Base-by-base conservation (phyloP, 345 rosid species). In the Lumnitzera racemosa region DNA sequence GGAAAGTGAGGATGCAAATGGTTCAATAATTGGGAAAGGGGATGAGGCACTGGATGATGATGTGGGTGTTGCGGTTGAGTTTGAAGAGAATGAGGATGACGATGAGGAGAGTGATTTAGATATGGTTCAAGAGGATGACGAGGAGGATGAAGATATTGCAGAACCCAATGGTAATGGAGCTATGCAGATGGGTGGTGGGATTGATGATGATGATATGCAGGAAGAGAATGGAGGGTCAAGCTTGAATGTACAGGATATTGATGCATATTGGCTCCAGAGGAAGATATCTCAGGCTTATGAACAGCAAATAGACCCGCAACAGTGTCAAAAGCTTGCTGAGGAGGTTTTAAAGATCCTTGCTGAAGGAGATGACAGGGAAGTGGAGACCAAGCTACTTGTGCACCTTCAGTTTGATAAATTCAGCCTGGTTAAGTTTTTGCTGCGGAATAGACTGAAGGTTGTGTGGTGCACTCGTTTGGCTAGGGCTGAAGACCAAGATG, bases 231-330 rank as follows among this genome's bases (percentile, higher is more conserved):
- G 85, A 76, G 95, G 95, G 13, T 67, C 74, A 61, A 68, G 68
- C 71, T 77, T 90, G 52, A 87, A 86, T 76, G 99, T 87, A 51
- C 97, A 87, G 81, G 99, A 89, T 36, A 85, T 94, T 68, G 97
- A 90, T 80, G 95, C 98, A 36, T 87, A 92, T 75, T 92, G 97
- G 96, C 96, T 92, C 53, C 96, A 92, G 74, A 81, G 98, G 72
- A 85, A 87, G 83, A 83, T 90, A 55, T 87, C 98, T 47, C 95
- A 81, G 75, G 89, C 96, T 62, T 87, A 69, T 71, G 91, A 82
- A n/a, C 91, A 85, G 70, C 78, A 89, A 69, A 87, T 89, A 65
- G 98, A 92, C 68, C 91, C 96, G 27, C 90, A 83, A 55, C 85
- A 81, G 77, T 84, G 97, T 71, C 95, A 85, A 67, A 87, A 76